Conservation (phyloP, 495 filamentous ascomycete genomes). For the Ascodesmis nigricans region DNA sequence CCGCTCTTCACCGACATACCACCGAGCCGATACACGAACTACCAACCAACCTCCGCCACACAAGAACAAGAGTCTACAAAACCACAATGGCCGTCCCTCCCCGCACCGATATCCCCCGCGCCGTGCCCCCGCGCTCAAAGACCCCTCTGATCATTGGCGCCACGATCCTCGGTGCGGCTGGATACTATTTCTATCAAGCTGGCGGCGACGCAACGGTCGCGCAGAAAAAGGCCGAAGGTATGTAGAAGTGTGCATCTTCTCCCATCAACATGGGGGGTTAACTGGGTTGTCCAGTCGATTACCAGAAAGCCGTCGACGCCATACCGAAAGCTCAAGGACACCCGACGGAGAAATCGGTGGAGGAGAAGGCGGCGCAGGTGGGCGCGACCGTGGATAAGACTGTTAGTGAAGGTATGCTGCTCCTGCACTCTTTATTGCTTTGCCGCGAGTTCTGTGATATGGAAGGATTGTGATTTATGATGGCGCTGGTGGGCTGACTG, state of each 20-base stretch:
- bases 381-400: slow-evolving; percentile 29
- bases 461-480: too few species aligned
- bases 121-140: slow-evolving; percentile 27
- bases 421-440: not conserved
- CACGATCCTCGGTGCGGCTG: slow-evolving; percentile 34
- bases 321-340: slow-evolving; percentile 4
- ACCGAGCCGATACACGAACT: too few species aligned
- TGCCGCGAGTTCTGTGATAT: too few species aligned
- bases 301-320: not conserved
- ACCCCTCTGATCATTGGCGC: slow-evolving; percentile 36
- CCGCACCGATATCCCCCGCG: slow-evolving; percentile 5
- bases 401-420: slow-evolving; percentile 26
- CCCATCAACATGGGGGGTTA: slow-evolving; percentile 28
- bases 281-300: slow-evolving; percentile 19
- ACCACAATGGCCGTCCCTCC: slow-evolving; percentile 23
- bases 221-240: slow-evolving; percentile 64
- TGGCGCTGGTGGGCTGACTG: too few species aligned
- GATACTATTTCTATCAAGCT: slow-evolving; percentile 80
- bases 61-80: too few species aligned
- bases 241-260: too few species aligned
- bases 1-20: too few species aligned
- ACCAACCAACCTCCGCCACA: too few species aligned
- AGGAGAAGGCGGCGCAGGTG: slow-evolving; percentile 25
- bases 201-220: slow-evolving; percentile 66
- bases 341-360: slow-evolving; percentile 23